Base-by-base conservation (phyloP, 2,329 filamentous ascomycete species). In the Pestalotiopsis sp. region DNA sequence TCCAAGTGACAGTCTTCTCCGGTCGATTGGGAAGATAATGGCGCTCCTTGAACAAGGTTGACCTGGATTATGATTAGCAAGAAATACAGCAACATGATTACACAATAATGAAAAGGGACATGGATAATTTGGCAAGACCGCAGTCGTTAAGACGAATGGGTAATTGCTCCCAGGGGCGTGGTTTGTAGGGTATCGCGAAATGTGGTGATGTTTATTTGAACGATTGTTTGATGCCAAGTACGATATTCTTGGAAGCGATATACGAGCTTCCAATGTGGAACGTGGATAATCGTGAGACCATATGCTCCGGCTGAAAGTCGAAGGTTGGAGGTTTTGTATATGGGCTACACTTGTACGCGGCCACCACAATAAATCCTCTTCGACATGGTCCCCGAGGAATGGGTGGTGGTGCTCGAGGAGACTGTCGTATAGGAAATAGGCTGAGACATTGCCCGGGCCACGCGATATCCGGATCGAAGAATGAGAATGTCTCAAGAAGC, bases 31-130 rank as follows among this genome's bases (percentile, higher is more conserved):
- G 66, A 17, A 25, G 69, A 45, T 57, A 74, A 27, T 9, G 73
- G 74, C 55, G 72, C 65, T 31, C 74, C 66, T 41, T 68, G 63
- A 58, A 72, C 69, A 58, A 69, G 68, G 69, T 68, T 68, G 61
- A 73, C 67, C 76, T 78, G 76, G 41, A 76, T 55, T 60, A 76
- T 69, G 17, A 72, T 78, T 69, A 78, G 76, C 68, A 74, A 65
- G 68, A 72, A 69, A 62, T 71, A 71, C 41, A 74, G 64, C 67
- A 73, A 68, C 75, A 78, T 77, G 23, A 59, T 66, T 38, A 65
- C 41, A 45, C 4, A 41, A 12, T 11, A 58, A 38, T 27, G 27
- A 27, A 65, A 38, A 11, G 60, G 39, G 17, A 23, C 14, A 58
- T 31, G 61, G 52, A 59, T 27, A 27, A n/a, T 23, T 36, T 59